Evolutionary conservation across 1,139 yeast species (phyloP).

Genomic region (Geotrichum restrictum): DNA sequence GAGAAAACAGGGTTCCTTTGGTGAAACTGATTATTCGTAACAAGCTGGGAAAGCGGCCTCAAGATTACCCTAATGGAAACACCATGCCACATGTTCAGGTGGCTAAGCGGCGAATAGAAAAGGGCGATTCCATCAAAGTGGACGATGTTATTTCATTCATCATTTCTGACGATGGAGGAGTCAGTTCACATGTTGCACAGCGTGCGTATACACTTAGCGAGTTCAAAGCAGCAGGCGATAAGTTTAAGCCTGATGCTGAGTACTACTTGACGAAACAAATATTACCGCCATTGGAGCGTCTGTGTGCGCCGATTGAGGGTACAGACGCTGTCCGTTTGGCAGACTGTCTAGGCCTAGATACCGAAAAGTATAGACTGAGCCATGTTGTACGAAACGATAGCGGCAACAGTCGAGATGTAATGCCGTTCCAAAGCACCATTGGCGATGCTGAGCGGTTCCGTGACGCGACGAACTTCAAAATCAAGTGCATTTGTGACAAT

Average conservation of each 20-base stretch:
- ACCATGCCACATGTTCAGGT: constrained; percentile 92
- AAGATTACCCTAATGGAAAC: constrained; percentile 50
- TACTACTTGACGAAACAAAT: constrained; percentile 86
- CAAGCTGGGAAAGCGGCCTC: constrained; percentile 43
- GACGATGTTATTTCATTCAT: constrained; percentile 89
- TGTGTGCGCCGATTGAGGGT: constrained; percentile 82
- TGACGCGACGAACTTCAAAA: constrained; percentile 51
- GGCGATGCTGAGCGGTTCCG: constrained; percentile 80
- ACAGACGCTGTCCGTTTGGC: constrained; percentile 79
- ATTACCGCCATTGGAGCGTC: constrained; percentile 84
- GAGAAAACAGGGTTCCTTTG: constrained; percentile 56
- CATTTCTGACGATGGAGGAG: constrained; percentile 42
- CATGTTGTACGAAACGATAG: constrained; percentile 37
- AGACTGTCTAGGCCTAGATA: constrained; percentile 69
- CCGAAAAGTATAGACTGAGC: constrained; percentile 52
- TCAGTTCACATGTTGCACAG: constrained; percentile 51
- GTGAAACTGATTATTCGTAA: constrained; percentile 50
- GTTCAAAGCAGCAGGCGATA: constrained; percentile 50
- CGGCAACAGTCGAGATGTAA: constrained; percentile 46
- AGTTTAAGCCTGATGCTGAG: constrained; percentile 64
- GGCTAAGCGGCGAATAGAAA: constrained; percentile 71
- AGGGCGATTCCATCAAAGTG: constrained; percentile 81
- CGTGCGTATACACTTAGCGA: constrained; percentile 79
- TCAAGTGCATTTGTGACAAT: constrained; percentile 63
- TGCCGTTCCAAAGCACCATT: constrained; percentile 77